Percentiles rank a stretch among this genome's conserved stretches.
Conservation (phyloP, 2,329 filamentous ascomycete species). For the Septoria linicola region DNA sequence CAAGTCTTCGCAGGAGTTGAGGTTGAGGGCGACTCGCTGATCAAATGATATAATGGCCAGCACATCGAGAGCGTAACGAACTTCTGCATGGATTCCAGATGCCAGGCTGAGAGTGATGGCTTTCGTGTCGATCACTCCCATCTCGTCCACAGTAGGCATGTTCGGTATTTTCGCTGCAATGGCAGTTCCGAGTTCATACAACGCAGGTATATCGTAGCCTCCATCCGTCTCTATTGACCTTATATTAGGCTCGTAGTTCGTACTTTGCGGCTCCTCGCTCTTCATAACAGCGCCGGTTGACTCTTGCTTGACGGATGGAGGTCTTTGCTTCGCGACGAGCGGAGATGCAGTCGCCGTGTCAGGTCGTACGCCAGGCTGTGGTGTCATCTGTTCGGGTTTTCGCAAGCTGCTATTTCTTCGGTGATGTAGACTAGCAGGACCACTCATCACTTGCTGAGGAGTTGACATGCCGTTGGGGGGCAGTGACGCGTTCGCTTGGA, state of each 20-base stretch:
- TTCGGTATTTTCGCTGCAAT: constrained; percentile 70
- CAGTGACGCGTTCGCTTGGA: constrained; percentile 50
- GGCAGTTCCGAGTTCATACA: constrained; percentile 64
- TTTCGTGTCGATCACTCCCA: constrained; percentile 86
- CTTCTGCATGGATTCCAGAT: constrained; percentile 83
- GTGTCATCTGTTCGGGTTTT: constrained; percentile 35
- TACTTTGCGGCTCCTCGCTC: constrained; percentile 37
- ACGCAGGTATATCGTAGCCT: constrained; percentile 67
- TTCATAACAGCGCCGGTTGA: constrained; percentile 32
- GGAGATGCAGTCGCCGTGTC: constrained; percentile 33
- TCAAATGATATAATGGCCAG: constrained; percentile 70
- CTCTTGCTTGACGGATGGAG: constrained; percentile 35
- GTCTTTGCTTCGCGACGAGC: constrained; percentile 30
- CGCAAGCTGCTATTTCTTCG: constrained; percentile 35
- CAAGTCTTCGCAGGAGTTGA: constrained; percentile 80
- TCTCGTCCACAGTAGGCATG: constrained; percentile 70
- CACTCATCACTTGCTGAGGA: constrained; percentile 43
- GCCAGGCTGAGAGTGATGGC: constrained; percentile 87
- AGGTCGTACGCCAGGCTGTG: constrained; percentile 25
- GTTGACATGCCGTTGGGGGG: constrained; percentile 49
- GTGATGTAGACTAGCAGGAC: constrained; percentile 38
- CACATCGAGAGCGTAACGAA: constrained; percentile 85
- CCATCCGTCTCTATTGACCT: constrained; percentile 51
- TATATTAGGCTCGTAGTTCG: constrained; percentile 33
- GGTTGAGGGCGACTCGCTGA: constrained; percentile 61